A percentile compares a stretch with the other conserved stretches of the same genome.
Conservation (phyloP, 495 filamentous ascomycete genomes). For the Lindgomyces ingoldianus region DNA sequence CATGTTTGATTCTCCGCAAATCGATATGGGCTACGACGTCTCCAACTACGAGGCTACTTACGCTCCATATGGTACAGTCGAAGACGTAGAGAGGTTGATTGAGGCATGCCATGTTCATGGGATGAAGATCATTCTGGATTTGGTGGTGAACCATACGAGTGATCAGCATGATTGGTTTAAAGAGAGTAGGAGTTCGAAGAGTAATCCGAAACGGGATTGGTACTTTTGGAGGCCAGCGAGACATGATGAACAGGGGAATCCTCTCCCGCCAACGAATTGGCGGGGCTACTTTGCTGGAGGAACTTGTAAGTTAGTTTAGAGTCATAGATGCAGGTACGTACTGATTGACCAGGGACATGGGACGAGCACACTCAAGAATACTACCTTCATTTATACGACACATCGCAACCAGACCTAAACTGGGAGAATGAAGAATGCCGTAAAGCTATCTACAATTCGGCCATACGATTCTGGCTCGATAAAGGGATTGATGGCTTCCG, state of each 20-base stretch:
- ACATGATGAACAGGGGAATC: slow-evolving; percentile 37
- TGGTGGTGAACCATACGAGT: slow-evolving; percentile 43
- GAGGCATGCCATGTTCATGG: slow-evolving; percentile 32
- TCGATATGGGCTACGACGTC: slow-evolving; percentile 46
- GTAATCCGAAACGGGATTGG: slow-evolving; percentile 40
- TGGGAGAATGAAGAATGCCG: slow-evolving; percentile 41
- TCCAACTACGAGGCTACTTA: slow-evolving; percentile 42
- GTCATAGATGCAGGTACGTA: not conserved
- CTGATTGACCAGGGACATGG: slow-evolving; percentile 37
- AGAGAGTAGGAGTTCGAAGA: slow-evolving; percentile 37
- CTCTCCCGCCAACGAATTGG: slow-evolving; percentile 44
- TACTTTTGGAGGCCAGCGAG: slow-evolving; percentile 44
- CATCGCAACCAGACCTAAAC: slow-evolving; percentile 46
- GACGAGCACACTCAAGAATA: slow-evolving; percentile 44
- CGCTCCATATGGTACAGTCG: slow-evolving; percentile 38
- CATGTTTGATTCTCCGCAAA: slow-evolving; percentile 39
- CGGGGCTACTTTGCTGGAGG: slow-evolving; percentile 36
- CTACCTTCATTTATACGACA: slow-evolving; percentile 44
- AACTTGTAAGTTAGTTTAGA: slow-evolving; percentile 9
- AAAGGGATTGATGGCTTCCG: slow-evolving; percentile 46
- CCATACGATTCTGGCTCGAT: slow-evolving; percentile 44
- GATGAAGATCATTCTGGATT: slow-evolving; percentile 40
- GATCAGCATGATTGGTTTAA: slow-evolving; percentile 43
- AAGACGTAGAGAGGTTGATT: slow-evolving; percentile 41
- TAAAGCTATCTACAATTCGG: slow-evolving; percentile 37